These are phyloP conservation scores for Neophaeococcomyces mojaviensis DNA, from an alignment of 2,329 filamentous ascomycete genomes.

Conservation along the genomic window DNA sequence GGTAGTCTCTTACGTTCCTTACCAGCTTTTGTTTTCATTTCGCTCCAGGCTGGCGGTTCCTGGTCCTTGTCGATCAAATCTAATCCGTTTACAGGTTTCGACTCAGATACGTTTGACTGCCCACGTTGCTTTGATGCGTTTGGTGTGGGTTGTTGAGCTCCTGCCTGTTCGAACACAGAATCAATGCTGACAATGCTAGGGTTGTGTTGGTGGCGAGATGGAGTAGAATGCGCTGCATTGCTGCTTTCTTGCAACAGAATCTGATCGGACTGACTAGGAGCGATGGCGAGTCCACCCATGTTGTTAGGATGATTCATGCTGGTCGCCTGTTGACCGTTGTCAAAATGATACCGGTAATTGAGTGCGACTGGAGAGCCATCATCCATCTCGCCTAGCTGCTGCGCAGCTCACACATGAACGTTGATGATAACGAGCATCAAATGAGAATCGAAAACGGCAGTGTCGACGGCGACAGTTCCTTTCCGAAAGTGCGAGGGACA, in stretches of 20 bases:
- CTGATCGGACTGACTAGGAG: neutral
- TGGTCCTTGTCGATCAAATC: neutral
- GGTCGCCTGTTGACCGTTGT: neutral
- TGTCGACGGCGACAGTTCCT: too few species aligned
- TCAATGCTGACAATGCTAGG: slow-evolving; percentile 3
- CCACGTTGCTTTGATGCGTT: neutral
- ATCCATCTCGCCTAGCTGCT: slow-evolving; percentile 1
- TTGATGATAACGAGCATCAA: too few species aligned
- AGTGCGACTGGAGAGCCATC: slow-evolving; percentile 6
- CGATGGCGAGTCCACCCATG: neutral
- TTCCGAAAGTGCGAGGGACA: too few species aligned
- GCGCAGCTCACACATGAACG: too few species aligned
- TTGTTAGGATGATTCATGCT: neutral
- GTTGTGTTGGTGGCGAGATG: slow-evolving; percentile 4
- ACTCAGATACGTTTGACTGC: neutral
- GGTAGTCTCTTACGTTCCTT: slow-evolving; percentile 92
- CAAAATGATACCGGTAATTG: neutral
- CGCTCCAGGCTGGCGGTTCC: slow-evolving; percentile 65
- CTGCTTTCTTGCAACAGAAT: too few species aligned
- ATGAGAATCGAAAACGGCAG: too few species aligned
- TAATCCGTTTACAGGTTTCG: neutral
- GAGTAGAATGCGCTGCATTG: neutral
- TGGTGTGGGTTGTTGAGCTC: neutral
- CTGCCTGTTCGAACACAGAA: slow-evolving; percentile 1
- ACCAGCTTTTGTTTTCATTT: slow-evolving; percentile 82